Conservation (phyloP, 176 grass and related monocot genomes). For the Carex kokanica region DNA sequence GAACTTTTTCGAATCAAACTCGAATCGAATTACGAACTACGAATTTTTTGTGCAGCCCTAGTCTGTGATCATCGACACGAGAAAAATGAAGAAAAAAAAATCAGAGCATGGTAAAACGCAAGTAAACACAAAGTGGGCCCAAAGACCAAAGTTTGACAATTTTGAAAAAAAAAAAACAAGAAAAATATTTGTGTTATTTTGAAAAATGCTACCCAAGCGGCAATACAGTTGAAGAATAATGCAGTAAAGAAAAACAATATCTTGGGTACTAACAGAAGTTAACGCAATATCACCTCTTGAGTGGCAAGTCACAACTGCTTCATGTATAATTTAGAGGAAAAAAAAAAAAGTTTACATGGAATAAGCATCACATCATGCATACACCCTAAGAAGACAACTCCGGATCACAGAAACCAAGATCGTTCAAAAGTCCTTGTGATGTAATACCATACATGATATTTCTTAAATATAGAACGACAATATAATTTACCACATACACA, state of each 20-base stretch:
- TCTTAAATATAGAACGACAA: neutral
- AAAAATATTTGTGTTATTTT: too few species aligned
- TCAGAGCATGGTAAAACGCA: too few species aligned
- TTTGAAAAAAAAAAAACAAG: neutral
- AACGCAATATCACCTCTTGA: neutral
- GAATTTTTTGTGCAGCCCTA: too few species aligned
- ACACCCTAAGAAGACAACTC: slow-evolving; percentile 13
- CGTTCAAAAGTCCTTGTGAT: slow-evolving; percentile 27
- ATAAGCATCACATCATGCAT: slow-evolving; percentile 8
- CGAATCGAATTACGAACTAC: too few species aligned
- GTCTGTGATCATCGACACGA: too few species aligned
- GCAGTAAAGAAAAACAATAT: neutral
- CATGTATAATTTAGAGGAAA: slow-evolving; percentile 19
- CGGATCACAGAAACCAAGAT: neutral
- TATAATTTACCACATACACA: slow-evolving; percentile 31
- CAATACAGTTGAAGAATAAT: neutral
- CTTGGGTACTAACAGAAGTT: neutral
- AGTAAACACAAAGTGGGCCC: too few species aligned
- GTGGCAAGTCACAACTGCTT: slow-evolving; percentile 7
- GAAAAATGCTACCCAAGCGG: too few species aligned
- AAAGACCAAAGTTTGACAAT: neutral
- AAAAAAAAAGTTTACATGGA: slow-evolving; percentile 20
- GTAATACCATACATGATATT: slow-evolving; percentile 18
- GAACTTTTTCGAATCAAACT: too few species aligned
- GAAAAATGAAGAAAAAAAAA: too few species aligned